phyloP scores from a whole-genome alignment of 2,329 filamentous ascomycete genomes.

The Bertia moriformis region DNA sequence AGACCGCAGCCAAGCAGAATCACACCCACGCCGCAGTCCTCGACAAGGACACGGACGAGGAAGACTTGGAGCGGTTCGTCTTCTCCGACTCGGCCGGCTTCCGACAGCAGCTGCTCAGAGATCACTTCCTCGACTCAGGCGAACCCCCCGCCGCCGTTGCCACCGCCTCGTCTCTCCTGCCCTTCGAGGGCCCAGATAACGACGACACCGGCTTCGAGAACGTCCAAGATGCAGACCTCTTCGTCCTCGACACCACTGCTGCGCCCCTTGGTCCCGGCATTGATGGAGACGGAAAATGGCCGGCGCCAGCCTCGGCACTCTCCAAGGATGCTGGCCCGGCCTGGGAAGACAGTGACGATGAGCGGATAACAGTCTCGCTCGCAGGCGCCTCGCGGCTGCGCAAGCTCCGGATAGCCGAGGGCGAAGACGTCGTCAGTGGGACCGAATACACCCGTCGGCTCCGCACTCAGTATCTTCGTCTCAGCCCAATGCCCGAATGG shows the following conservation, averaged over 20 bases:
- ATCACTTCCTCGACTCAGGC: slow-evolving; percentile 28
- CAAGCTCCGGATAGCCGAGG: slow-evolving; percentile 68
- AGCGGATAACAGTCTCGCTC: slow-evolving; percentile 70
- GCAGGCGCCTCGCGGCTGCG: slow-evolving; percentile 61
- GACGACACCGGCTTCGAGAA: slow-evolving; percentile 25
- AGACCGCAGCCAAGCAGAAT: too few species aligned
- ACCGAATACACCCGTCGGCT: slow-evolving; percentile 72
- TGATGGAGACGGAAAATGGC: slow-evolving; percentile 7
- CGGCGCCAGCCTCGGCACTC: slow-evolving; percentile 2
- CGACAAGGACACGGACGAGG: slow-evolving; percentile 70
- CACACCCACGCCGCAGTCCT: too few species aligned
- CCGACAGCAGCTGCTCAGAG: slow-evolving; percentile 52
- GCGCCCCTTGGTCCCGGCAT: slow-evolving; percentile 25
- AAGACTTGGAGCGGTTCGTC: slow-evolving; percentile 74
- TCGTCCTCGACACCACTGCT: slow-evolving; percentile 72
- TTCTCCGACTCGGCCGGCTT: slow-evolving; percentile 81
- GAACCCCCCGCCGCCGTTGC: slow-evolving; percentile 17
- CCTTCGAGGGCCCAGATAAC: slow-evolving; percentile 8
- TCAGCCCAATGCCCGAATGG: slow-evolving; percentile 48
- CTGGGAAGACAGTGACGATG: slow-evolving; percentile 95
- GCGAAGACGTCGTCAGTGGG: slow-evolving; percentile 74
- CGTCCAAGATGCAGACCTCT: slow-evolving; percentile 68
- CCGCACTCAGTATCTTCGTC: slow-evolving; percentile 57
- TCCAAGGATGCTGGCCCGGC: slow-evolving; percentile 47
- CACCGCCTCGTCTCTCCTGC: too few species aligned